Base-by-base conservation (phyloP, 108 stramenopile genomes). In the Epipyxis sp. region DNA sequence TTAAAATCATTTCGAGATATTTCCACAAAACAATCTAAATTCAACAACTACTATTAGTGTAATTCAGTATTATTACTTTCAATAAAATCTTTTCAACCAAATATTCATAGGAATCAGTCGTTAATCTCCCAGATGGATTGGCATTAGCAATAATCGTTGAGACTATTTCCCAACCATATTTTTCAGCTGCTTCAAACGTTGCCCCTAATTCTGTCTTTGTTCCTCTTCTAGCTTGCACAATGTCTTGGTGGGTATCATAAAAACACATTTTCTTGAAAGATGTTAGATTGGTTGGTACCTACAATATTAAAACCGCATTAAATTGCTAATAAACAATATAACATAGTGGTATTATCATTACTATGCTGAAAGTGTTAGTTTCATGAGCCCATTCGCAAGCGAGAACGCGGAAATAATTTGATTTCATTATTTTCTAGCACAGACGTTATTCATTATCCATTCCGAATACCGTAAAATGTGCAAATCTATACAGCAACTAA, bases 381-480 rank as follows among this genome's bases (percentile, higher is more conserved):
- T 74, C 71, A 42, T 74, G 71, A 37, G n/a, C 3, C 44, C 37
- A 74, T 27, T 74, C 71, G n/a, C n/a, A n/a, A n/a, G n/a, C n/a
- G n/a, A n/a, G n/a, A n/a, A n/a, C n/a, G n/a, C n/a, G n/a, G n/a
- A n/a, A n/a, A n/a, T n/a, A n/a, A n/a, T n/a, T n/a, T n/a, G n/a
- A n/a, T n/a, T n/a, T n/a, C n/a, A n/a, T n/a, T n/a, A n/a, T n/a
- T n/a, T n/a, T n/a, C n/a, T n/a, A n/a, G n/a, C n/a, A n/a, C n/a
- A n/a, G n/a, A n/a, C n/a, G n/a, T n/a, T n/a, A n/a, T n/a, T n/a
- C n/a, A n/a, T n/a, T n/a, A n/a, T n/a, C n/a, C n/a, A n/a, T n/a
- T n/a, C n/a, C n/a, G n/a, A n/a, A n/a, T n/a, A n/a, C n/a, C n/a
- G n/a, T n/a, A n/a, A n/a, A n/a, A n/a, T n/a, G n/a, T n/a, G n/a